phyloP scores from a whole-genome alignment of 129 eudicot species.

The Flaveria linearis region DNA sequence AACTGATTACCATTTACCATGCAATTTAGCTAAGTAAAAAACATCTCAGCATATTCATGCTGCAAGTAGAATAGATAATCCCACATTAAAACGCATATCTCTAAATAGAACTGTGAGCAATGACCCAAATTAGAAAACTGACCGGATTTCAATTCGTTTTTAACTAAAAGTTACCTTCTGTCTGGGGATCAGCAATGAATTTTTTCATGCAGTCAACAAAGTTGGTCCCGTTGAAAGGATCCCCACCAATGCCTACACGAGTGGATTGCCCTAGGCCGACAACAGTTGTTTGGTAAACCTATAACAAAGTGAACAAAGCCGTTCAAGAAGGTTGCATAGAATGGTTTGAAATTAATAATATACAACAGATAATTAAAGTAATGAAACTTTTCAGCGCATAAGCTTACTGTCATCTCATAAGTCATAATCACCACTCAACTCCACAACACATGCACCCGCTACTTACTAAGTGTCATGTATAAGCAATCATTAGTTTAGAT shows the following conservation, averaged over 20 bases:
- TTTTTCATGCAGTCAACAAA: slow-evolving; percentile 93
- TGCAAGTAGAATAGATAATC: background rate
- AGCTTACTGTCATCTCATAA: slow-evolving; percentile 22
- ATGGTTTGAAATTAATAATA: background rate
- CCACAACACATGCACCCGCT: background rate
- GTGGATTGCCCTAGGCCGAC: slow-evolving; percentile 99
- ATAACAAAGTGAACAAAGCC: background rate
- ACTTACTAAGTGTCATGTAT: background rate
- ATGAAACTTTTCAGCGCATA: slow-evolving; percentile 12
- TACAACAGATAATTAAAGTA: slow-evolving; percentile 2
- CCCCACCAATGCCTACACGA: slow-evolving; percentile 98
- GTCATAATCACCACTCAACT: slow-evolving; percentile 12
- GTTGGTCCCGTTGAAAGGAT: slow-evolving; percentile 98
- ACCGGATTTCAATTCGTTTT: background rate
- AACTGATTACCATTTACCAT: background rate
- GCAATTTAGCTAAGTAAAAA: slow-evolving; percentile 11
- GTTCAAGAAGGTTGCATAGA: slow-evolving; percentile 9
- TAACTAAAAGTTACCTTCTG: slow-evolving; percentile 65
- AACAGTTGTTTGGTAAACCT: slow-evolving; percentile 98
- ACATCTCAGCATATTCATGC: slow-evolving; percentile 10
- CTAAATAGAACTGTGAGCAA: background rate
- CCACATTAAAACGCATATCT: background rate
- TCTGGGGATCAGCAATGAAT: slow-evolving; percentile 94
- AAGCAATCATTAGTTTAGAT: slow-evolving; percentile 9
- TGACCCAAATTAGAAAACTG: background rate